These are phyloP conservation scores for Trichoderma koningii DNA, from an alignment of 2,329 filamentous ascomycete genomes.

Conservation along the genomic window DNA sequence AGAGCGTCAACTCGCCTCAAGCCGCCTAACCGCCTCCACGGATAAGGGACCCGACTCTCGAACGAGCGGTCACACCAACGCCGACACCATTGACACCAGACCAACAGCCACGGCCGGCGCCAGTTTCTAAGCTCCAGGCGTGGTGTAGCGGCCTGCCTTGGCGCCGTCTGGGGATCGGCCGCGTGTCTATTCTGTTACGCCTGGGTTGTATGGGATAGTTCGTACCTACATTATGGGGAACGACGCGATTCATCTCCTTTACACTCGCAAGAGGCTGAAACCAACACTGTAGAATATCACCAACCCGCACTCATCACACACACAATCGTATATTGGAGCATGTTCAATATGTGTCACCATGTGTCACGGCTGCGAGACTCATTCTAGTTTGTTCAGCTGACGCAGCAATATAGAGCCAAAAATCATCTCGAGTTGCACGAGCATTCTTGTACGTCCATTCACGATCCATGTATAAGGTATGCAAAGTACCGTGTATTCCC, in stretches of 20 bases:
- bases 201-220: too few relatives aligned
- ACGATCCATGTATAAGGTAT: background rate
- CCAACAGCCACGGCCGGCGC: background rate
- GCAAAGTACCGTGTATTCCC: background rate
- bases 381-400: conserved; percentile 8
- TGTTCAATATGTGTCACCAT: background rate
- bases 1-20: background rate
- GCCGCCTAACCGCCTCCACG: conserved; percentile 15
- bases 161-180: conserved; percentile 5
- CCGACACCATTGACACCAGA: too few relatives aligned
- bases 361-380: background rate
- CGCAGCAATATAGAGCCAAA: background rate
- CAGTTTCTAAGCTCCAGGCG: conserved; percentile 9
- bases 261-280: conserved; percentile 7
- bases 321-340: too few relatives aligned
- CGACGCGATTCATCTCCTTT: too few relatives aligned
- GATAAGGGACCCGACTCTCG: too few relatives aligned
- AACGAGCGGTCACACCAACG: conserved; percentile 15
- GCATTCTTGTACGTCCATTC: background rate
- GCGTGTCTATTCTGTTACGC: conserved; percentile 2
- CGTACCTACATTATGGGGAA: too few relatives aligned
- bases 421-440: background rate
- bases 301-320: too few relatives aligned
- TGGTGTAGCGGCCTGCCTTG: conserved; percentile 12
- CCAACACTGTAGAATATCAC: background rate